Evolutionary conservation across 805 yeast genomes (phyloP), one percentile per base, ranked within the genome.

Genomic region (Ogataea paraovalis): DNA sequence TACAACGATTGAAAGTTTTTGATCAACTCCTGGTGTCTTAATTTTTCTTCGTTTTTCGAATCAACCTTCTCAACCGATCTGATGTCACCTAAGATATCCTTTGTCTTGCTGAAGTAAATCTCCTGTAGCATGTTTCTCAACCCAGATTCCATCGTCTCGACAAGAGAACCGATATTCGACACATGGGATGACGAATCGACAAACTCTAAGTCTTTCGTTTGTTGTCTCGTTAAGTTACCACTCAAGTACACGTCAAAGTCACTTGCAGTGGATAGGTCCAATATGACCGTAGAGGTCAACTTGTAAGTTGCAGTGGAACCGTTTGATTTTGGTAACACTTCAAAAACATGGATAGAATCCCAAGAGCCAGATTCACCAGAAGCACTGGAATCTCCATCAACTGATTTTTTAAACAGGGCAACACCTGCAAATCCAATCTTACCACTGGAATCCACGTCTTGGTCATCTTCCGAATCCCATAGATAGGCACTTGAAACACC

Each of bases 281-380:
- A 74, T 42, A 94, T 88, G 36, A 94, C 86, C 0, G 97, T 88
- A 1, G 96, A 82, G 2, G 98, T 92, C 50, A 92, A 69, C 54
- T 83, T 82, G 65, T 92, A 94, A 19, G 61, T 61, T 7, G 78
- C 74, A 10, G 78, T 73, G 9, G 59, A 50, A 18, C 75, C 50
- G 6, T 67, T 55, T 19, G 66, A 57, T 40, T 70, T 73, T 0
- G 75, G 74, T 7, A 65, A 66, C 8, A 84, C 83, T 65, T 92
- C 97, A 55, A 94, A 78, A 9, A 92, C 98, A 65, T 92, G 98
- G 53, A 92, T 87, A 45, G 94, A 82, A 66, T 94, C 96, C 99
- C 99, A 92, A 43, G 75, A 72, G 13, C 91, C 87, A 18, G 60
- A 48, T 27, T 65, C 59, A 32, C 62, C 62, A 50, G 69, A 74